A percentile compares a stretch with the other conserved stretches of the same genome.
phyloP scores from a whole-genome alignment of 805 yeast species.

The Lipomyces orientalis region DNA sequence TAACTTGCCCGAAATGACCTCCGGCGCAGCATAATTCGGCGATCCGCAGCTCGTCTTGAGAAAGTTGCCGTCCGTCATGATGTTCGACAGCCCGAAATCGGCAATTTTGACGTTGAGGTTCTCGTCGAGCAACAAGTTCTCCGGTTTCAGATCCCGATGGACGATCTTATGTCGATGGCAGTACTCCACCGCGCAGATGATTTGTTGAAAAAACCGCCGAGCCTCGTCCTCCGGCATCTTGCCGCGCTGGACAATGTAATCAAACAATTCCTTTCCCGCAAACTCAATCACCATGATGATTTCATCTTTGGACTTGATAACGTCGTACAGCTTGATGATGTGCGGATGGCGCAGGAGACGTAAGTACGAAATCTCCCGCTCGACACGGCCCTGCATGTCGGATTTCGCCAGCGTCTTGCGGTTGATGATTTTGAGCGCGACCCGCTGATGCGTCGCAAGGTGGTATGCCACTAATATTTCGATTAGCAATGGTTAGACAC shows the following conservation, averaged over 20 bases:
- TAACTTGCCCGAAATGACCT: slow-evolving; percentile 89
- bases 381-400: slow-evolving; percentile 96
- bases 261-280: slow-evolving; percentile 96
- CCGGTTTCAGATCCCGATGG: slow-evolving; percentile 96
- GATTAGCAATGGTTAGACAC: neutral
- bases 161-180: slow-evolving; percentile 97
- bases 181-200: slow-evolving; percentile 94
- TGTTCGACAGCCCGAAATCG: slow-evolving; percentile 91
- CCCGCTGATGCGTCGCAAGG: slow-evolving; percentile 86
- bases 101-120: slow-evolving; percentile 92
- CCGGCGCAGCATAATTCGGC: slow-evolving; percentile 98
- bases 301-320: slow-evolving; percentile 91
- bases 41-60: slow-evolving; percentile 94
- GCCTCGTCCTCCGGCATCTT: slow-evolving; percentile 90
- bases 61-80: slow-evolving; percentile 97
- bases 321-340: slow-evolving; percentile 93
- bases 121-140: slow-evolving; percentile 86
- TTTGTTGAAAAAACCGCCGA: slow-evolving; percentile 92
- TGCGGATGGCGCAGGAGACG: slow-evolving; percentile 92
- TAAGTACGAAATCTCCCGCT: slow-evolving; percentile 89
- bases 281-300: slow-evolving; percentile 96
- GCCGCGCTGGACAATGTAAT: slow-evolving; percentile 92
- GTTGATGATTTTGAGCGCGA: slow-evolving; percentile 91
- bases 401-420: slow-evolving; percentile 89
- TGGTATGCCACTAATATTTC: slow-evolving; percentile 53